Conservation (phyloP, 495 filamentous ascomycete species). For the Hypoxylon lenormandii region DNA sequence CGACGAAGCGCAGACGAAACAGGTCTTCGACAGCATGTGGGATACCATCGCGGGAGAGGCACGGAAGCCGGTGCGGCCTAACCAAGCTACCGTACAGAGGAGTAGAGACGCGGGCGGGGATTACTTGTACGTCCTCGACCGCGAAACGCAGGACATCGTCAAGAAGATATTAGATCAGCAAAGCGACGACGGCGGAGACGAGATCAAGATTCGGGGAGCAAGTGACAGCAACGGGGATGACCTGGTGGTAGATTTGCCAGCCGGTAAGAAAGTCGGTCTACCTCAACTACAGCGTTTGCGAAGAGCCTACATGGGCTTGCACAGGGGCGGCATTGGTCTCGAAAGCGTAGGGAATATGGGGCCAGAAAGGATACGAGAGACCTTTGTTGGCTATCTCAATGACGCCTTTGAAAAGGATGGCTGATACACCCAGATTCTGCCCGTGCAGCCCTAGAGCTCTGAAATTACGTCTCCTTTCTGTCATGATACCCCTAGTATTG, state of each 20-base stretch:
- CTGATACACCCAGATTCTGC: slow-evolving; percentile 27
- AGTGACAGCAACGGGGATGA: slow-evolving; percentile 51
- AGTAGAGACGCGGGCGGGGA: slow-evolving; percentile 72
- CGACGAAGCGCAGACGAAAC: slow-evolving; percentile 61
- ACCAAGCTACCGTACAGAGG: slow-evolving; percentile 81
- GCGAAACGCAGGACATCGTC: slow-evolving; percentile 83
- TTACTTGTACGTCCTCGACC: slow-evolving; percentile 87
- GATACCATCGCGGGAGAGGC: slow-evolving; percentile 73
- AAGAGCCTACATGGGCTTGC: slow-evolving; percentile 86
- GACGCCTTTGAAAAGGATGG: slow-evolving; percentile 68
- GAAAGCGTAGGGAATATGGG: slow-evolving; percentile 61
- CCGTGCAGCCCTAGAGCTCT: neutral
- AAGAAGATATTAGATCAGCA: slow-evolving; percentile 78
- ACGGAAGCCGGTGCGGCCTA: slow-evolving; percentile 74
- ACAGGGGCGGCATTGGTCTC: slow-evolving; percentile 67
- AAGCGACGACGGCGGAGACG: slow-evolving; percentile 69
- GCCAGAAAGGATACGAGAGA: slow-evolving; percentile 69
- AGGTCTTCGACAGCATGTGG: slow-evolving; percentile 73
- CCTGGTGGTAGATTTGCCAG: slow-evolving; percentile 68
- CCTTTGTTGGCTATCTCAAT: slow-evolving; percentile 81
- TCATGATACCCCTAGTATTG: slow-evolving; percentile 32
- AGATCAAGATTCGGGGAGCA: slow-evolving; percentile 55
- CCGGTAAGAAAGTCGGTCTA: slow-evolving; percentile 69
- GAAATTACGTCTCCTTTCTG: neutral
- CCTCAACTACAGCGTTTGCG: slow-evolving; percentile 84